phyloP scores from a whole-genome alignment of 805 yeast genomes.

The Blastobotrys robertii region DNA sequence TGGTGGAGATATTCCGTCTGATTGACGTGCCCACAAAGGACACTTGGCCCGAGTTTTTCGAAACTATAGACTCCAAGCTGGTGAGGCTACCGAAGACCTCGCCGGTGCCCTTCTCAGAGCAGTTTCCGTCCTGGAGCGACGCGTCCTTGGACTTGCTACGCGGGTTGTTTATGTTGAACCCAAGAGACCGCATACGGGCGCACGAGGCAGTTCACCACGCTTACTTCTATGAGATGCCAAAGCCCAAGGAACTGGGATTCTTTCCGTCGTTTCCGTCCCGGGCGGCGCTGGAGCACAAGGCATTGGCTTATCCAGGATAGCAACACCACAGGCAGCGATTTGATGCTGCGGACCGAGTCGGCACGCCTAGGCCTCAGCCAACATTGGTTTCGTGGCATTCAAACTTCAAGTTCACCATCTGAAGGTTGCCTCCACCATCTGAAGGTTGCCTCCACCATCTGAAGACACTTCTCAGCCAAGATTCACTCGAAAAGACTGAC shows the following conservation, averaged over 20 bases:
- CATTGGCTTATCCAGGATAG: background rate
- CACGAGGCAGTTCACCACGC: constrained; percentile 36
- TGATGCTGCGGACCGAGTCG: too few relatives aligned
- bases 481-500: too few relatives aligned
- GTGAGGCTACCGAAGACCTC: constrained; percentile 73
- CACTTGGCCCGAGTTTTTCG: constrained; percentile 39
- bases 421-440: too few relatives aligned
- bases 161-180: constrained; percentile 35
- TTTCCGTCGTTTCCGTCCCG: constrained; percentile 23
- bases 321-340: background rate
- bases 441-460: too few relatives aligned
- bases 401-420: too few relatives aligned
- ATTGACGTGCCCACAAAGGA: constrained; percentile 50
- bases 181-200: constrained; percentile 35
- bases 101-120: constrained; percentile 27
- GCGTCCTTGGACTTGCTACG: constrained; percentile 28
- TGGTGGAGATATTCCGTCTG: constrained; percentile 33
- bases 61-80: constrained; percentile 77
- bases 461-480: too few relatives aligned
- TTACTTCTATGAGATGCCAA: constrained; percentile 35
- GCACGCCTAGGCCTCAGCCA: too few relatives aligned
- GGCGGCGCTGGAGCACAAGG: constrained; percentile 3
- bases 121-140: constrained; percentile 12
- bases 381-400: too few relatives aligned
- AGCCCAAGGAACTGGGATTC: constrained; percentile 25